Conservation (phyloP, 2,329 filamentous ascomycete genomes). For the Colletotrichum lindemuthianum region DNA sequence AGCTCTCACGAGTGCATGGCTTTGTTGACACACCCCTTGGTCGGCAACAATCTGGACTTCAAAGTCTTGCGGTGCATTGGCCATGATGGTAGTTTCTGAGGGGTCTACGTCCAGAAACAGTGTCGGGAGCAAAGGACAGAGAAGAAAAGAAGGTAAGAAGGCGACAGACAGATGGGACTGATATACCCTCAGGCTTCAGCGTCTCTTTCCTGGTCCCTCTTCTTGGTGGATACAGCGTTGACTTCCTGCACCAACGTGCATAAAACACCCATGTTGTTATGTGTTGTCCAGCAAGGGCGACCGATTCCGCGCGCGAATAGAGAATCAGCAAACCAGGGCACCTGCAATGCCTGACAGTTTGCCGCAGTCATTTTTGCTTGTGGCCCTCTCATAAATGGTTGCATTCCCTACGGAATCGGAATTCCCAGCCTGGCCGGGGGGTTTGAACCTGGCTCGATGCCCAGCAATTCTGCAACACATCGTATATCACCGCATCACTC, state of each 20-base stretch:
- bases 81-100: too few relatives aligned
- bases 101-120: too few relatives aligned
- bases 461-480: too few relatives aligned
- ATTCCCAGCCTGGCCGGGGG: too few relatives aligned
- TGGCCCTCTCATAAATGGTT: background rate
- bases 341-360: background rate
- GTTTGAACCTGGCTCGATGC: too few relatives aligned
- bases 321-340: background rate
- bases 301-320: background rate
- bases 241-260: background rate
- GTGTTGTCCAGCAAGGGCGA: background rate
- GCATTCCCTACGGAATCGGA: background rate
- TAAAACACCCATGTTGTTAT: constrained; percentile 2
- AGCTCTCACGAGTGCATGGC: too few relatives aligned
- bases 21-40: too few relatives aligned
- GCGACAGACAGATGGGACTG: background rate
- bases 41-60: too few relatives aligned
- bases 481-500: too few relatives aligned
- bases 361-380: background rate
- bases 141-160: too few relatives aligned
- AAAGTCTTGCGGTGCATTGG: too few relatives aligned
- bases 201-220: background rate
- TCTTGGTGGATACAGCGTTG: background rate
- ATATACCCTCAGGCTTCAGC: background rate
- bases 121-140: too few relatives aligned